phyloP scores from a whole-genome alignment of 148 eudicot species.

The Amaranthus palmeri region DNA sequence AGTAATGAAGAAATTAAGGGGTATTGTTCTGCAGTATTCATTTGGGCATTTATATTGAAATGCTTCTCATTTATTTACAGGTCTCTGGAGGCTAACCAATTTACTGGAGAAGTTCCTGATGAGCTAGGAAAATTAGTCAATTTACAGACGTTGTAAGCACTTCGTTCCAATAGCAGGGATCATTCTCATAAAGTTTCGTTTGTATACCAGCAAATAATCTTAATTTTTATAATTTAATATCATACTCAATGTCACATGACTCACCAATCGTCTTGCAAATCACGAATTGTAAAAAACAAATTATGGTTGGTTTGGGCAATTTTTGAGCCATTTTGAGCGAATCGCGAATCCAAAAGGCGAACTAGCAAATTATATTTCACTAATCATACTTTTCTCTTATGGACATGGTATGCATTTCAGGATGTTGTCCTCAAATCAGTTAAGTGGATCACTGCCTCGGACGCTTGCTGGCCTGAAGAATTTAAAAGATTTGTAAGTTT shows the following conservation, averaged over 20 bases:
- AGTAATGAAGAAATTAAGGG: not conserved
- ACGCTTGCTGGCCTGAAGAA: constrained; percentile 46
- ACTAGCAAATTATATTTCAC: too few species aligned
- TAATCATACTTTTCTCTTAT: too few species aligned
- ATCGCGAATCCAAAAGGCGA: too few species aligned
- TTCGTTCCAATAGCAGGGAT: too few species aligned
- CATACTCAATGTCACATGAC: not conserved
- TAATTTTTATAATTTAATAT: not conserved
- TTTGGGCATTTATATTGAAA: not conserved
- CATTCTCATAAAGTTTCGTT: not conserved
- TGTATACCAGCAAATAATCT: not conserved
- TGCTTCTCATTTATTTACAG: constrained; percentile 28
- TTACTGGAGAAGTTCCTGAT: constrained; percentile 49
- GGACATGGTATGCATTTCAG: constrained; percentile 29
- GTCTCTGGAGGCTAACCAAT: constrained; percentile 56
- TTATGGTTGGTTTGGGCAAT: too few species aligned
- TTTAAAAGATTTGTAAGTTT: constrained; percentile 57
- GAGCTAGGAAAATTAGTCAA: constrained; percentile 6
- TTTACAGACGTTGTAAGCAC: too few species aligned
- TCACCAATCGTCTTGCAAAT: too few species aligned
- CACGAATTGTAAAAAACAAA: too few species aligned
- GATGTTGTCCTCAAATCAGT: constrained; percentile 59
- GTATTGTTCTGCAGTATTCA: not conserved
- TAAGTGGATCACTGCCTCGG: constrained; percentile 53
- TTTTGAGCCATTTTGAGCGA: too few species aligned